Evolutionary conservation across 2,329 filamentous ascomycete genomes (phyloP).

Genomic region (Pseudogymnoascus sp.): DNA sequence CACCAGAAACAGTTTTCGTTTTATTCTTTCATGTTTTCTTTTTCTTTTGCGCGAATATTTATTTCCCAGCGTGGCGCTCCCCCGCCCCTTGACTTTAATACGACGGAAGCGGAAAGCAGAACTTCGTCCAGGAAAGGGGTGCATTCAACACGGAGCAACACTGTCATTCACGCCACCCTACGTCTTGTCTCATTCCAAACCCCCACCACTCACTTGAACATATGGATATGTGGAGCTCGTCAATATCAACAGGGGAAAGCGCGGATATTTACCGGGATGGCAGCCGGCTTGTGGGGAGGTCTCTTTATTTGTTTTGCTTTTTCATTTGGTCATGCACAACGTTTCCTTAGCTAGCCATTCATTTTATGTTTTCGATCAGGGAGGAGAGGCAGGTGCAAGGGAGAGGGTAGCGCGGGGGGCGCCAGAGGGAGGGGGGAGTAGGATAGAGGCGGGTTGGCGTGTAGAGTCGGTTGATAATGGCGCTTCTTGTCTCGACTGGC

Average conservation of each 20-base stretch:
- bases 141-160: neutral
- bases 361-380: neutral
- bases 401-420: neutral
- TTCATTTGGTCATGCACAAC: neutral
- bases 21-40: neutral
- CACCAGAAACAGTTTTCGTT: slow-evolving; percentile 1
- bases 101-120: neutral
- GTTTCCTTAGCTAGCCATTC: neutral
- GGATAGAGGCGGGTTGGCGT: neutral
- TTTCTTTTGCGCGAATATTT: neutral
- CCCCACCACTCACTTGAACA: neutral
- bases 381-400: neutral
- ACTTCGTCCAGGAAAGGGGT: neutral
- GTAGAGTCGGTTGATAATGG: neutral
- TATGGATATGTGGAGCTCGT: neutral
- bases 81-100: neutral
- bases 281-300: neutral
- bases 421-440: neutral
- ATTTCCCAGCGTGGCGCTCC: neutral
- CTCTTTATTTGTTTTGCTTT: neutral
- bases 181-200: neutral
- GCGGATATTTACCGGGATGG: neutral
- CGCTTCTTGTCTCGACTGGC: neutral
- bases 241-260: neutral
- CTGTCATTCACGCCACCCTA: neutral